Evolutionary conservation across 805 yeast genomes (phyloP), one percentile per base, ranked within the genome.

Genomic region (Sungouiella thailandica): DNA sequence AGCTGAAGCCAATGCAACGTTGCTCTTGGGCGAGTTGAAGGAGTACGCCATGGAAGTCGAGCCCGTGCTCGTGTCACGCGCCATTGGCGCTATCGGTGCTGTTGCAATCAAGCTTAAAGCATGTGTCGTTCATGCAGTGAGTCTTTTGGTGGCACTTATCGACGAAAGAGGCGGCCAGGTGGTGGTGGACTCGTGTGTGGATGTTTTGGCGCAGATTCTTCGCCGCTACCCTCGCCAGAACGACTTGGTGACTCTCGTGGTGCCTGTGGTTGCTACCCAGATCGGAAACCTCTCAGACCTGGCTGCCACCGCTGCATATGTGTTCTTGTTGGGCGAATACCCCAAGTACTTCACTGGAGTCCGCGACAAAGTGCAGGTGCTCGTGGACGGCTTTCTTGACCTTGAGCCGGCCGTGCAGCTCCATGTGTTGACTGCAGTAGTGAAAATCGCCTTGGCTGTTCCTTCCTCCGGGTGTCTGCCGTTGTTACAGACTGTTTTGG

Each of bases 31-130:
- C 14, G 94, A 84, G 56, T 61, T 83, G 40, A 78, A 80, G 51
- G 94, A 84, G 56, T 84, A 84, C 52, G 76, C 90, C 4, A 78
- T 80, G 81, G 95, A 85, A 52, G 78, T 87, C 47, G 97, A 90
- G 50, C 76, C 80, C 3, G 81, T 84, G 30, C 77, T 88, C 44
- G 94, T 83, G 11, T 55, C 70, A 27, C 72, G 78, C 40, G 71
- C 90, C 2, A 74, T 83, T 23, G 68, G 68, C 37, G 83, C 84
- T 7, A 71, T 83, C 42, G 82, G 86, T 0, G 82, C 84, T 31
- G 70, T 83, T 30, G 88, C 87, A 8, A 77, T 83, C 40, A 78
- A 80, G 49, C 58, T 79, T 12, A 65, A 74, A 5, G 69, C 62
- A 35, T 63, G 74, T 31, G 68, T 74, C 2, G 65, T 72, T 28